phyloP scores from a whole-genome alignment of 2,329 filamentous ascomycete species.

The Verticillium zaregamsianum region DNA sequence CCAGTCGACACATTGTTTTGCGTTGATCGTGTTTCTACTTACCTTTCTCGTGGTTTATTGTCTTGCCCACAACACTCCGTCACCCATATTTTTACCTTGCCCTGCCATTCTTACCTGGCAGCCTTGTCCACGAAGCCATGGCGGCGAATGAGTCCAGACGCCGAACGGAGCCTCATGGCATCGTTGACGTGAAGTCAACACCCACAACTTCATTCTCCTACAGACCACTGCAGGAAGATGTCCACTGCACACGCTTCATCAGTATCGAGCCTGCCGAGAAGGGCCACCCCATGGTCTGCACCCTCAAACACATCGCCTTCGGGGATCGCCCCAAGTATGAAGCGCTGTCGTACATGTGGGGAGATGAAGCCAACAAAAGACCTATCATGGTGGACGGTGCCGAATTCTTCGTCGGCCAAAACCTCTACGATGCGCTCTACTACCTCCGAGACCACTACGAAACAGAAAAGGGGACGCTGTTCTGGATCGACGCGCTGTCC shows the following conservation, averaged over 20 bases:
- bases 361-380: constrained; percentile 6
- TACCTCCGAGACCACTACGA: constrained; percentile 8
- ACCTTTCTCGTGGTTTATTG: too few relatives aligned
- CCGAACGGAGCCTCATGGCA: too few relatives aligned
- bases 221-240: too few relatives aligned
- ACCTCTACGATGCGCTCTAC: constrained; percentile 12
- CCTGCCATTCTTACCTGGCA: too few relatives aligned
- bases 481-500: constrained; percentile 17
- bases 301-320: constrained; percentile 9
- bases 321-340: constrained; percentile 14
- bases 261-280: constrained; percentile 6
- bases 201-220: too few relatives aligned
- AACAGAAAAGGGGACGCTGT: background rate
- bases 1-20: too few relatives aligned
- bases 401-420: constrained; percentile 8
- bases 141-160: too few relatives aligned
- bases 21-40: too few relatives aligned
- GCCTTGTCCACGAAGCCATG: too few relatives aligned
- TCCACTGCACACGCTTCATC: constrained; percentile 10
- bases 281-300: constrained; percentile 10
- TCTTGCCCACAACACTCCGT: too few relatives aligned
- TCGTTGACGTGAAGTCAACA: too few relatives aligned
- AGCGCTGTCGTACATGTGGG: constrained; percentile 22
- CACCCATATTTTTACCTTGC: too few relatives aligned
- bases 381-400: constrained; percentile 14